Conservation (phyloP, 176 grass and related monocot genomes). For the Sorghum bicolor region DNA sequence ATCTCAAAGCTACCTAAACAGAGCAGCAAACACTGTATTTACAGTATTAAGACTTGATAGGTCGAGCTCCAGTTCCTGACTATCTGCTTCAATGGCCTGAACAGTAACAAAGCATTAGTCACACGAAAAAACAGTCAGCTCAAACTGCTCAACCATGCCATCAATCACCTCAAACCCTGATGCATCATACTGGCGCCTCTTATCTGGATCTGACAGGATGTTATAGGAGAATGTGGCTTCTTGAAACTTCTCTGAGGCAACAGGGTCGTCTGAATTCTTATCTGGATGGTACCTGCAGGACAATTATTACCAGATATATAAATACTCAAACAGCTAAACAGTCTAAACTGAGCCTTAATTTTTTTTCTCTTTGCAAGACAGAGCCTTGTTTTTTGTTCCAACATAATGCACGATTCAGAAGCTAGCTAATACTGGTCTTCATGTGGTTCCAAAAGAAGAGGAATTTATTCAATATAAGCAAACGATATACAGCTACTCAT, state of each 20-base stretch:
- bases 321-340: background rate
- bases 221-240: slow-evolving; percentile 99
- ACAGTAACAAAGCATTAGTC: slow-evolving; percentile 14
- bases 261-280: slow-evolving; percentile 92
- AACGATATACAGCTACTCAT: background rate
- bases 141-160: background rate
- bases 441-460: background rate
- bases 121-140: background rate
- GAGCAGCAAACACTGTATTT: slow-evolving; percentile 97
- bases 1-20: slow-evolving; percentile 74
- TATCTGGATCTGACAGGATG: slow-evolving; percentile 94
- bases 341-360: background rate
- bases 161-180: slow-evolving; percentile 85
- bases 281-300: slow-evolving; percentile 86
- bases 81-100: slow-evolving; percentile 90
- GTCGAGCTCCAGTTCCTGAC: slow-evolving; percentile 93
- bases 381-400: background rate
- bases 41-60: slow-evolving; percentile 97
- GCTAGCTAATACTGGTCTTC: background rate
- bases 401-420: slow-evolving; percentile 14
- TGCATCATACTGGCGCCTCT: slow-evolving; percentile 79
- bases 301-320: background rate
- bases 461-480: background rate
- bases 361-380: background rate
- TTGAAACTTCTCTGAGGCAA: slow-evolving; percentile 85